Base-by-base conservation (phyloP, 1,284 basidiomycete genomes). In the Cryptococcus sp. region DNA sequence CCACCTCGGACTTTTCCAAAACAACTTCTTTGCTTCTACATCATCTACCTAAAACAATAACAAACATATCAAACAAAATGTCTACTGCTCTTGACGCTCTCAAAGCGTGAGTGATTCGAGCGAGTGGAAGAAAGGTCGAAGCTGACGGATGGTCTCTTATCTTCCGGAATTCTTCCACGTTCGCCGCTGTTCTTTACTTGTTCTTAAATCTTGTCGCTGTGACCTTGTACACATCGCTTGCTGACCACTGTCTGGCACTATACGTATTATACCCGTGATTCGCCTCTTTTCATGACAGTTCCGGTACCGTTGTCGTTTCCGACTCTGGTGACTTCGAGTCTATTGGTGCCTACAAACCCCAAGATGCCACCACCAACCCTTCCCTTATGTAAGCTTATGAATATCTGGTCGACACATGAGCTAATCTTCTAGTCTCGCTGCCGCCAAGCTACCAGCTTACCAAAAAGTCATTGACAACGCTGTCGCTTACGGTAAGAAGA, bases 301-400 rank as follows among this genome's bases (percentile, higher is more conserved):
- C 88, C 68, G 94, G 92, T 72, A 97, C 93, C 73, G 84, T 89
- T 74, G 91, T 96, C 79, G 92, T 95, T 72, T 92, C 90, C 55
- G 91, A 94, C 82, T 92, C 89, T 59, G 91, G 90, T 58, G 78
- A 79, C 71, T 80, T 79, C 60, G 74, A 76, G 66, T 72, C 76
- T 64, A 93, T 93, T 80, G 88, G 84, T 79, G 86, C 83, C 63
- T 96, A 93, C 86, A 92, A 94, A 81, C 92, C 92, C 65, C 90
- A 90, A 80, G 88, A 81, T 69, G 92, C 93, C 15, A 97, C 93
- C 53, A 97, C 93, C 65, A 97, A 97, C 82, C 93, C 93, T 34
- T 92, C 89, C 50, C 79, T 90, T 74, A 79, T 79, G 71, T 75
- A 49, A 61, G 72, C 62, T 30, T 35, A 49, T 35, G 31, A 14